A percentile compares a stretch with the other conserved stretches of the same genome.
These are phyloP conservation scores for Gracilariopsis chorda DNA, from an alignment of 23 red algal genomes.

Conservation along the genomic window DNA sequence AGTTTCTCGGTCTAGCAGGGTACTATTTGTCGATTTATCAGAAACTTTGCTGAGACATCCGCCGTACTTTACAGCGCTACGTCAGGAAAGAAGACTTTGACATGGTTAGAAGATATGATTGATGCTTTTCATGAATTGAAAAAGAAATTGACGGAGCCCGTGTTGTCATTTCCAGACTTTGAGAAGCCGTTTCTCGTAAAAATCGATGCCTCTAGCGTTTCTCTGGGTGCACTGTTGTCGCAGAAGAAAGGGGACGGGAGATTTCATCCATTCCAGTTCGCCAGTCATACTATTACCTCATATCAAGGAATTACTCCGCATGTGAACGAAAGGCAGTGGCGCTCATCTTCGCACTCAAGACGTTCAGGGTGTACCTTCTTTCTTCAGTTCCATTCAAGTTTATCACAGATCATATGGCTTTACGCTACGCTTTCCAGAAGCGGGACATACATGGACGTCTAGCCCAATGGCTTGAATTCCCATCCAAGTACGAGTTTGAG, in stretches of 20 bases:
- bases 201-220: not conserved
- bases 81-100: not conserved
- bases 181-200: not conserved
- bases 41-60: not conserved
- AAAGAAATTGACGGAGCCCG: not conserved
- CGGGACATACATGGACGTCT: slow-evolving; percentile 2
- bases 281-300: slow-evolving; percentile 13
- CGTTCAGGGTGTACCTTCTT: slow-evolving; percentile 9
- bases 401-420: not conserved
- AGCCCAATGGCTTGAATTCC: not conserved
- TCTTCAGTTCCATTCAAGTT: not conserved
- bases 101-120: not conserved
- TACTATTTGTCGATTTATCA: slow-evolving; percentile 13
- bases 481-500: not conserved
- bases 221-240: not conserved
- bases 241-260: not conserved
- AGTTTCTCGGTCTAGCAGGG: slow-evolving; percentile 6
- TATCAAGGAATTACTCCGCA: not conserved
- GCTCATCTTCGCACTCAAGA: not conserved
- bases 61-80: not conserved
- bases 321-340: slow-evolving; percentile 16
- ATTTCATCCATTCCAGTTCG: not conserved
- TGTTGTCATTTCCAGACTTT: not conserved
- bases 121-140: not conserved
- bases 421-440: not conserved